Base-by-base conservation (phyloP, 31 red algal species). In the Pterothamnion heteromorphum region DNA sequence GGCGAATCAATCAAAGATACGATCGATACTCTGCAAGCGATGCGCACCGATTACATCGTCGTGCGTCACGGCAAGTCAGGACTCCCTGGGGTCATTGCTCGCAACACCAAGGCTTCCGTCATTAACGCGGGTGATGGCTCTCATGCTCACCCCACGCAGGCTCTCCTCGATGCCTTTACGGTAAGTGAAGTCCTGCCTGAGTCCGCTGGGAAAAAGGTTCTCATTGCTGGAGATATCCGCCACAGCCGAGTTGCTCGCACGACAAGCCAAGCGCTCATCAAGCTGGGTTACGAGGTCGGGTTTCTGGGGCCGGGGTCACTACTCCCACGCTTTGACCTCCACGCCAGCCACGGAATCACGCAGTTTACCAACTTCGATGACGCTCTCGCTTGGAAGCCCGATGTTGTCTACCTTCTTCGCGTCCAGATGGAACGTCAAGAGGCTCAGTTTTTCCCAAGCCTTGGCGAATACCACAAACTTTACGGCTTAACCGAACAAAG, bases 91-190 rank as follows among this genome's bases (percentile, higher is more conserved):
- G 41, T 88, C 26, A 21, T 88, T 18, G 4, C 85, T 57, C 23
- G 26, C 4, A 31, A 88, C 26, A 44, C 58, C 85, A 39, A 88
- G 18, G 85, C 85, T 18, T 4, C 18, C 85, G 58, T 88, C 36
- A 88, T 88, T 18, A 88, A 88, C 85, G 85, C 85, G 22, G 85
- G 85, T 9, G 85, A 88, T 57, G 85, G 85, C 58, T 4, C 20
- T 14, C 85, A 88, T 32, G 85, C 41, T n/a, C 85, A 88, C 36
- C 85, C 85, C 4, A 88, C 85, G 4, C 85, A 88, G 85, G 85
- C 85, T 5, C 36, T 88, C 22, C 36, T 88, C 4, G 85, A 88
- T 57, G 20, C 36, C 5, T 64, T 64, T 14, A n/a, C 85, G 85
- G 58, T 88, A 5, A 20, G 85, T 18, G 34, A 57, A 18, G 36